Evolutionary conservation across 176 grass and related monocot genomes (phyloP), one percentile per base, ranked within the genome.

Genomic region (Stipa capillata): DNA sequence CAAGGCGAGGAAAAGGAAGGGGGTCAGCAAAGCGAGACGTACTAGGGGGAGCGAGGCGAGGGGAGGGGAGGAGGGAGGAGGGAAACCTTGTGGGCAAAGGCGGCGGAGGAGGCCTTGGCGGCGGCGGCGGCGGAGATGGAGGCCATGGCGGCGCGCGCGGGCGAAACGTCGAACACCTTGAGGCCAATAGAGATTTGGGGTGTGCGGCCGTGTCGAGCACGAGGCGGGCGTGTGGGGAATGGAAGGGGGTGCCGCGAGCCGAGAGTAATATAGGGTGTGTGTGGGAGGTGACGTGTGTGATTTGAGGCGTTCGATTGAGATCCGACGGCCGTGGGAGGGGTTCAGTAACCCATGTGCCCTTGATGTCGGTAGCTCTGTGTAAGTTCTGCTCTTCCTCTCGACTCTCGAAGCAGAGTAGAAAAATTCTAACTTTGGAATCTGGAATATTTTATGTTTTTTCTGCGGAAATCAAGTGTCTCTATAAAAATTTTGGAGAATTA

Each of bases 91-190:
- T 84, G 75, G 24, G 59, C 67, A 51, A 79, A 79, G 68, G 86
- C 75, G 14, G 86, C 58, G 42, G 86, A 73, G 24, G 74, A 70
- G 29, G 68, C 81, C 81, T 84, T 74, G 75, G 59, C 40, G 74
- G 80, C n/a, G n/a, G n/a, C n/a, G n/a, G n/a, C 73, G 73, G 65
- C 29, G 73, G 86, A 79, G 68, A 84, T 50, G 81, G 86, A 33
- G 24, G 81, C 68, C 86, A 88, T 88, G 81, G 67, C 57, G 39
- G 84, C 68, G 84, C n/a, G 83, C 49, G 77, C 39, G 42, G 21
- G 36, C 63, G n/a, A n/a, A n/a, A n/a, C n/a, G 79, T 51, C 77
- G 70, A 76, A 41, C 84, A 75, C 29, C 78, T 49, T 72, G 65
- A 58, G 73, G 69, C 73, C 66, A 85, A 45, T 11, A 17, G 7